A percentile compares a stretch with the other conserved stretches of the same genome.
Evolutionary conservation across 2,329 filamentous ascomycete species (phyloP).

Genomic region (Aspergillus costaricaensis): DNA sequence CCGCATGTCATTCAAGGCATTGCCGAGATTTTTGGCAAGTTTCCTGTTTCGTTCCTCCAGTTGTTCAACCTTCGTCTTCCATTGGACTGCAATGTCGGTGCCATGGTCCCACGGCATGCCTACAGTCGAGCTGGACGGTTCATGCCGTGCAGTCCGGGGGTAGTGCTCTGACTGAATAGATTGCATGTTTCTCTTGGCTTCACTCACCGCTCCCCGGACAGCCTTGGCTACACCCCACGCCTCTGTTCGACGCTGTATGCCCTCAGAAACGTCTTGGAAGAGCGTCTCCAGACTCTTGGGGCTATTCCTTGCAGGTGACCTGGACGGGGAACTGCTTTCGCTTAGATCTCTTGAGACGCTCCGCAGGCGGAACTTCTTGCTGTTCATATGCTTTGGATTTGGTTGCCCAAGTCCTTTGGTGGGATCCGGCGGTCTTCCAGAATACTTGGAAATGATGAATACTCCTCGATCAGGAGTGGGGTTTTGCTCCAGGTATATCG

Average conservation of each 20-base stretch:
- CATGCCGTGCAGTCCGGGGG: slow-evolving; percentile 27
- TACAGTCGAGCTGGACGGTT: slow-evolving; percentile 18
- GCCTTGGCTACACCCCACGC: slow-evolving; percentile 53
- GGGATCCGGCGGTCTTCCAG: slow-evolving; percentile 45
- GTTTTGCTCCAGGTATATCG: slow-evolving; percentile 57
- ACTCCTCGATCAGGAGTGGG: slow-evolving; percentile 46
- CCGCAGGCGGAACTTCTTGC: slow-evolving; percentile 28
- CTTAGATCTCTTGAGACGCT: slow-evolving; percentile 33
- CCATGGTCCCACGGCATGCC: slow-evolving; percentile 15
- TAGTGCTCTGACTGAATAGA: slow-evolving; percentile 44
- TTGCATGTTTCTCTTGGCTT: slow-evolving; percentile 51
- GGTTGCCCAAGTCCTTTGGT: slow-evolving; percentile 27
- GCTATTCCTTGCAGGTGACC: slow-evolving; percentile 41
- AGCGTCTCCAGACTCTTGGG: slow-evolving; percentile 48
- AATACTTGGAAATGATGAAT: slow-evolving; percentile 50
- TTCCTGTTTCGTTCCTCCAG: slow-evolving; percentile 44
- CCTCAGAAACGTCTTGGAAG: slow-evolving; percentile 52
- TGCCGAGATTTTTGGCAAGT: slow-evolving; percentile 44
- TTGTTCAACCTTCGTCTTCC: slow-evolving; percentile 35
- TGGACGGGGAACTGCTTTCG: slow-evolving; percentile 35
- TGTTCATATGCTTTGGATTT: slow-evolving; percentile 19
- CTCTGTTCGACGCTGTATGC: slow-evolving; percentile 51
- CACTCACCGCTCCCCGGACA: slow-evolving; percentile 50
- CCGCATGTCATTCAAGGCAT: slow-evolving; percentile 45
- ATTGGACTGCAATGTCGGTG: slow-evolving; percentile 24